A percentile compares a stretch with the other conserved stretches of the same genome.
These are phyloP conservation scores for Omphalotus olearius DNA, from an alignment of 1,284 basidiomycete genomes.

Conservation along the genomic window DNA sequence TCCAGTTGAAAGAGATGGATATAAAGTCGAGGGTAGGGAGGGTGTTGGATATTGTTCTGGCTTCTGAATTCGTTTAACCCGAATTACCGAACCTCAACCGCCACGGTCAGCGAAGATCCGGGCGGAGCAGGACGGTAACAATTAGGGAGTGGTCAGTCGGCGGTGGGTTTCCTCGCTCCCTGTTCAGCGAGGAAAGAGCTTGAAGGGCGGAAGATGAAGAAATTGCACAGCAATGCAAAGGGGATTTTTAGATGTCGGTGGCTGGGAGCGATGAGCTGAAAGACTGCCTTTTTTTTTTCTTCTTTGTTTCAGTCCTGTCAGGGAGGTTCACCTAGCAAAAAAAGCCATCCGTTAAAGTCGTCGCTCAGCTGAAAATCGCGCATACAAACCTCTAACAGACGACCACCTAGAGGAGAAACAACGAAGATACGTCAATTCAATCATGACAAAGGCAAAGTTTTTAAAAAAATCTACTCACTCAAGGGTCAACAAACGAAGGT, in stretches of 20 bases:
- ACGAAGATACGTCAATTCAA: slow-evolving; percentile 19
- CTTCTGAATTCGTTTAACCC: slow-evolving; percentile 26
- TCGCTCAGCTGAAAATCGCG: slow-evolving; percentile 11
- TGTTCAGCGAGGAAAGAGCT: slow-evolving; percentile 60
- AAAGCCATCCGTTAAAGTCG: not conserved
- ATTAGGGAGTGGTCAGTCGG: slow-evolving; percentile 49
- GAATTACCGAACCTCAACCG: slow-evolving; percentile 67
- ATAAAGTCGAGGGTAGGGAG: not conserved
- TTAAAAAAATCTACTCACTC: slow-evolving; percentile 45
- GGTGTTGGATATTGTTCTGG: not conserved
- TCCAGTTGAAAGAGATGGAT: slow-evolving; percentile 16
- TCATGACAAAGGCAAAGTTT: slow-evolving; percentile 12
- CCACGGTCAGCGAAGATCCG: slow-evolving; percentile 62
- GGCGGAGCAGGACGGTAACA: slow-evolving; percentile 63
- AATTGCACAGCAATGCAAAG: slow-evolving; percentile 18
- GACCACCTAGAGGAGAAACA: slow-evolving; percentile 56
- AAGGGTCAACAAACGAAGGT: slow-evolving; percentile 79
- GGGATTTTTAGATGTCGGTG: slow-evolving; percentile 16
- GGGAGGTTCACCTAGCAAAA: slow-evolving; percentile 68
- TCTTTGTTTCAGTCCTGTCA: slow-evolving; percentile 44
- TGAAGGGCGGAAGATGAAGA: slow-evolving; percentile 34
- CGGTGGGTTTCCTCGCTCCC: slow-evolving; percentile 60
- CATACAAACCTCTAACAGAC: slow-evolving; percentile 63
- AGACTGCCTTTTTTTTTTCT: too few relatives aligned
- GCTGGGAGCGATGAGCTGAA: slow-evolving; percentile 9